Base-by-base conservation (phyloP, 768 basidiomycete genomes). In the Xerocomellus intermedius region DNA sequence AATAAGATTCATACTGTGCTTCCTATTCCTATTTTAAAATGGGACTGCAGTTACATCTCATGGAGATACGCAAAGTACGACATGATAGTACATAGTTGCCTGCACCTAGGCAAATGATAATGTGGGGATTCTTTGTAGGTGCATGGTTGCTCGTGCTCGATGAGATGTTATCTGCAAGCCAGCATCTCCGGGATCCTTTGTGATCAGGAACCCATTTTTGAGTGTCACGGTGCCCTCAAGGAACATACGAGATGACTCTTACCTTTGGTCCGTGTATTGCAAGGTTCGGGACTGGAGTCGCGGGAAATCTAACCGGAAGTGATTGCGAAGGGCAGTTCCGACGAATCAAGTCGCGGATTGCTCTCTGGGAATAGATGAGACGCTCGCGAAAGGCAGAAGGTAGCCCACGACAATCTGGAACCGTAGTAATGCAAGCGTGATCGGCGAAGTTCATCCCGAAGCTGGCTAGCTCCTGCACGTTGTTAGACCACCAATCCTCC, bases 401-500 rank as follows among this genome's bases (percentile, higher is more conserved):
- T 33, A 60, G 49, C 4, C 30, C 49, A 36, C 24, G 51, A 22
- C 24, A 41, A 22, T 57, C 50, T 17, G 54, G 53, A 22, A 65
- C 17, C 1, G 60, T 43, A 12, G 65, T 67, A 14, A 64, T 30
- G 26, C 65, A 67, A 6, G 63, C 62, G 30, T 67, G 63, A 13
- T 46, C 65, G 12, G 22, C 30, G 6, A 66, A 67, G 16, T 32
- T n/a, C 57, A 66, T 59, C 8, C 59, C 62, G 5, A 47, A 22
- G n/a, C 16, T 47, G n/a, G 24, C 36, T 8, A 66, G 39, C 1
- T 56, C 57, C 30, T 14, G 19, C 17, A 35, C 53, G 24, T 69
- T 61, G 16, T 54, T 56, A 3, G 48, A 42, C 64, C 62, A 69
- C 67, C 59, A 61, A 21, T 59, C 48, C 16, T 69, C 64, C 67